Evolutionary conservation across 2,329 filamentous ascomycete genomes (phyloP), one percentile per base, ranked within the genome.

Genomic region (Biscogniauxia sp.): DNA sequence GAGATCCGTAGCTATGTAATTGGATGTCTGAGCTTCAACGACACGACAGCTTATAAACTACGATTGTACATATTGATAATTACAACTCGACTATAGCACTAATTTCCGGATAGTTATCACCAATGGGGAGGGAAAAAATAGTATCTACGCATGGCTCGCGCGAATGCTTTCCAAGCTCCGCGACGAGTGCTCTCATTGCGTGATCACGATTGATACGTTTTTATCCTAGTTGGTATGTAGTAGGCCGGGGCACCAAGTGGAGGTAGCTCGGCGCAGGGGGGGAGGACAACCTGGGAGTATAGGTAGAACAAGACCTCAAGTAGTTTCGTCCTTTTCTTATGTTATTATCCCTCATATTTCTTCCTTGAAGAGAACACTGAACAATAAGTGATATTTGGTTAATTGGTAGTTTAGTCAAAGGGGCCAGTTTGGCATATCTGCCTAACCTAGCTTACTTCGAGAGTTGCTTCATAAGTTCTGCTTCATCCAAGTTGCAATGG

Each of bases 1-100:
- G 64, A 66, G 61, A 63, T 61, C 64, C 64, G 64, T 32, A 51
- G 49, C n/a, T n/a, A n/a, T n/a, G n/a, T n/a, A n/a, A n/a, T 55
- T 57, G 45, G 55, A 59, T 50, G 41, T 20, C 45, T 37, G 55
- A 51, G 26, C 37, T 49, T 51, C 54, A 41, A 37, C 37, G 25
- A 41, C n/a, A 41, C n/a, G 20, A 23, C 7, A 45, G 55, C 37
- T 60, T 53, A 53, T 51, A 45, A 45, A 6, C 11, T n/a, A 45
- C 37, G 11, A 7, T 13, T 32, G 9, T 7, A 32, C n/a, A n/a
- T n/a, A 32, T 32, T 32, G n/a, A 13, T 32, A 13, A 32, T 13
- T 13, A 13, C 9, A 13, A 7, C 28, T 32, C 28, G 28, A 45
- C 37, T 45, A n/a, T 45, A 45, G 11, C 15, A 45, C 37, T 45